Conservation (phyloP, 495 filamentous ascomycete species). For the Platismatia glauca region DNA sequence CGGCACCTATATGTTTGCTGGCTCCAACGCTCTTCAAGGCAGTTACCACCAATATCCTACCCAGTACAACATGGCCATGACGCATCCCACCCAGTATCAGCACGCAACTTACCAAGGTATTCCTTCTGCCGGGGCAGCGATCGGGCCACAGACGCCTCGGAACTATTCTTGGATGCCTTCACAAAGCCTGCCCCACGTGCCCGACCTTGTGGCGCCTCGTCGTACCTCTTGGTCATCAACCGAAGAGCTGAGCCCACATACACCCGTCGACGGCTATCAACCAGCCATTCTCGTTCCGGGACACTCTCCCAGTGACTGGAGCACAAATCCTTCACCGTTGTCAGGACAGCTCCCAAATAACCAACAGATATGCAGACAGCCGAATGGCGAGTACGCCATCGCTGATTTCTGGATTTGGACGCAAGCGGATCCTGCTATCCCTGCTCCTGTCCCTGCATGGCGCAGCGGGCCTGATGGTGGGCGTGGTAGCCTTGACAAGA, state of each 20-base stretch:
- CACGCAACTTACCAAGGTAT: conserved; percentile 16
- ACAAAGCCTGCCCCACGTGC: conserved; percentile 42
- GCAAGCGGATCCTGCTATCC: conserved; percentile 68
- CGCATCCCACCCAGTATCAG: conserved; percentile 17
- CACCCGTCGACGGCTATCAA: conserved; percentile 45
- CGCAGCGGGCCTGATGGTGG: conserved; percentile 55
- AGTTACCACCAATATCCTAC: conserved; percentile 17
- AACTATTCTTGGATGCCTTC: conserved; percentile 36
- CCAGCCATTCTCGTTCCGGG: conserved; percentile 48
- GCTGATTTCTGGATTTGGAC: conserved; percentile 63
- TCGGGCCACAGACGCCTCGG: conserved; percentile 25
- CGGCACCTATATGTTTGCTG: conserved; percentile 16
- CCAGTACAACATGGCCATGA: conserved; percentile 18
- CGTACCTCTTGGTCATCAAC: conserved; percentile 61
- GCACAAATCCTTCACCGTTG: conserved; percentile 55
- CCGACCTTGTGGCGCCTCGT: conserved; percentile 47
- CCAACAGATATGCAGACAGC: conserved; percentile 40
- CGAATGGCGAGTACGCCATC: conserved; percentile 46
- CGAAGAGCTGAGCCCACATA: conserved; percentile 54
- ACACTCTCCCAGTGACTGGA: conserved; percentile 46
- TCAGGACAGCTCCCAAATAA: conserved; percentile 40
- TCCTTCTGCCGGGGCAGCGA: not conserved
- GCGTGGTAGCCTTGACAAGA: conserved; percentile 67
- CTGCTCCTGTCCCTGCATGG: conserved; percentile 78
- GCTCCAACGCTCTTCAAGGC: conserved; percentile 16